phyloP scores from a whole-genome alignment of 176 grass and related monocot genomes.

The Cocos nucifera region DNA sequence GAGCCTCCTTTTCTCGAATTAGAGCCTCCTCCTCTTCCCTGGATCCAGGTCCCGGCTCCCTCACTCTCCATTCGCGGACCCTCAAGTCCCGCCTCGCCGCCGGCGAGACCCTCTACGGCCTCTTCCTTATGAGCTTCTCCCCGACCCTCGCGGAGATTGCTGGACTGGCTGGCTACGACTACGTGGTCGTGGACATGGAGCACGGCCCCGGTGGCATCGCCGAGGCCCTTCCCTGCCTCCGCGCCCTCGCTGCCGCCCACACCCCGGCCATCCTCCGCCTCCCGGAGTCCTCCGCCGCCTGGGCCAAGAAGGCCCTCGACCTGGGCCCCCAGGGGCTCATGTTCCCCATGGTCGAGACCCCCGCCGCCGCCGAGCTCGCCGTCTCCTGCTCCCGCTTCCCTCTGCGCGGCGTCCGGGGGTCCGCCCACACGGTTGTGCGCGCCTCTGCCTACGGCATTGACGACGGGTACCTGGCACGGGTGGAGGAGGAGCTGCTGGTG shows the following conservation, averaged over 20 bases:
- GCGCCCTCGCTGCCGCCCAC: slow-evolving; percentile 63
- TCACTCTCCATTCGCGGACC: slow-evolving; percentile 7
- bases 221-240: slow-evolving; percentile 71
- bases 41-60: slow-evolving; percentile 21
- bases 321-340: slow-evolving; percentile 78
- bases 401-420: slow-evolving; percentile 69
- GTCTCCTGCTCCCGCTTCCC: slow-evolving; percentile 60
- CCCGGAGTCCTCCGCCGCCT: slow-evolving; percentile 48
- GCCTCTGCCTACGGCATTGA: slow-evolving; percentile 82
- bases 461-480: slow-evolving; percentile 75
- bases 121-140: slow-evolving; percentile 84
- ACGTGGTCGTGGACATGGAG: slow-evolving; percentile 83
- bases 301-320: slow-evolving; percentile 94
- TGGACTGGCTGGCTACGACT: slow-evolving; percentile 83
- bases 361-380: slow-evolving; percentile 39
- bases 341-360: slow-evolving; percentile 58
- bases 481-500: slow-evolving; percentile 74
- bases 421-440: slow-evolving; percentile 78
- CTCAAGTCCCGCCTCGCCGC: slow-evolving; percentile 65
- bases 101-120: slow-evolving; percentile 66
- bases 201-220: slow-evolving; percentile 72
- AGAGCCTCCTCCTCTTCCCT: slow-evolving; percentile 19
- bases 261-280: slow-evolving; percentile 69
- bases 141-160: slow-evolving; percentile 77
- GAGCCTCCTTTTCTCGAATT: slow-evolving; percentile 7